Evolutionary conservation across 2,329 filamentous ascomycete genomes (phyloP).

Genomic region (Aspergillus candidus): DNA sequence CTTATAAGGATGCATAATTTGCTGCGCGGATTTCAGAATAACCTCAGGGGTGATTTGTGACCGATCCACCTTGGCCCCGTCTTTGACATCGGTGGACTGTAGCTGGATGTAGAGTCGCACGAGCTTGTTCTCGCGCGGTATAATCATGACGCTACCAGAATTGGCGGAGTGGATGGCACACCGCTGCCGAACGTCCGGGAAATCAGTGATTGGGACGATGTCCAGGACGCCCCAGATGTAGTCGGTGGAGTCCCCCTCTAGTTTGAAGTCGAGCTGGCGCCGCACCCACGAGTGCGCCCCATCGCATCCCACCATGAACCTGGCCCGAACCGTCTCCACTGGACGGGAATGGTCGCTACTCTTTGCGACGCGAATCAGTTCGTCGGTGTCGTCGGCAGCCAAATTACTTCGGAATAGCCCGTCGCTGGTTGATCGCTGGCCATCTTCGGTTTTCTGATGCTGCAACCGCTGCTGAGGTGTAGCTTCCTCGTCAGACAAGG

Average conservation of each 20-base stretch:
- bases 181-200: constrained; percentile 54
- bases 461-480: constrained; percentile 42
- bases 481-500: constrained; percentile 54
- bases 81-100: constrained; percentile 40
- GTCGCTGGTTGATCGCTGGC: constrained; percentile 35
- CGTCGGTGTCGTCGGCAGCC: constrained; percentile 51
- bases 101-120: constrained; percentile 63
- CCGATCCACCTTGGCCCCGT: constrained; percentile 47
- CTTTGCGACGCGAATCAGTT: constrained; percentile 34
- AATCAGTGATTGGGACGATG: constrained; percentile 51
- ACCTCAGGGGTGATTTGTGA: constrained; percentile 58
- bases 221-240: constrained; percentile 46
- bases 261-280: constrained; percentile 50
- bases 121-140: constrained; percentile 58
- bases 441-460: constrained; percentile 8
- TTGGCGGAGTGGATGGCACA: constrained; percentile 54
- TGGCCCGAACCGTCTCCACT: constrained; percentile 45
- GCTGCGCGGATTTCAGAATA: constrained; percentile 58
- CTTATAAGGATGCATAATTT: constrained; percentile 61
- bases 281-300: constrained; percentile 63
- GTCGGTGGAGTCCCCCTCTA: constrained; percentile 50
- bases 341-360: constrained; percentile 13
- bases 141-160: constrained; percentile 57
- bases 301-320: constrained; percentile 63
- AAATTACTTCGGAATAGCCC: constrained; percentile 58